phyloP scores from a whole-genome alignment of 202 grass and related monocot genomes.

The Musa balbisiana region DNA sequence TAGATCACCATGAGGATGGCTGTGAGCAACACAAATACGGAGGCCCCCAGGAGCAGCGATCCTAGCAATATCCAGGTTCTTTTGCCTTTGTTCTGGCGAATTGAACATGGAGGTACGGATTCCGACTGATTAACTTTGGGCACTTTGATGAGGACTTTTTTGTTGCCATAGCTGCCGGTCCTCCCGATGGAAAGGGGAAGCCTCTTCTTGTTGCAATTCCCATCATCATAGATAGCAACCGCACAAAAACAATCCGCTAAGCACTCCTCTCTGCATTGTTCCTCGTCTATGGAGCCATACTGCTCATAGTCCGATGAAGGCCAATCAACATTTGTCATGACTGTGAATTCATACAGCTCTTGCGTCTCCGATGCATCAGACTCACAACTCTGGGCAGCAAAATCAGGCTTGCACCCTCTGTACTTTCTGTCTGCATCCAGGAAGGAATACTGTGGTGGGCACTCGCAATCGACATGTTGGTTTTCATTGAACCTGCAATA shows the following conservation, averaged over 20 bases:
- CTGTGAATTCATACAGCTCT: constrained; percentile 17
- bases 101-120: too few relatives aligned
- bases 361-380: constrained; percentile 16
- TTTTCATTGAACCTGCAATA: constrained; percentile 24
- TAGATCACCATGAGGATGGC: background rate
- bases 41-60: constrained; percentile 21
- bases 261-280: constrained; percentile 26
- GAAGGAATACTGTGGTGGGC: constrained; percentile 31
- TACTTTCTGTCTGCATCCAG: constrained; percentile 31
- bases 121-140: background rate
- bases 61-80: background rate
- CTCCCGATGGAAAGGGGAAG: constrained; percentile 47
- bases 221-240: constrained; percentile 15
- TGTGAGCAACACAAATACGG: constrained; percentile 9
- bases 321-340: constrained; percentile 17
- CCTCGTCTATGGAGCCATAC: constrained; percentile 14
- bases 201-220: constrained; percentile 49
- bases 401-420: constrained; percentile 47
- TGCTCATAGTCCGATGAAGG: constrained; percentile 35
- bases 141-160: constrained; percentile 38
- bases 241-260: constrained; percentile 44
- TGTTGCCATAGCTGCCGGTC: background rate
- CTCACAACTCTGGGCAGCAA: constrained; percentile 43
- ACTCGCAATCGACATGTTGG: constrained; percentile 25
- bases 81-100: too few relatives aligned